A percentile compares a stretch with the other conserved stretches of the same genome.
These are phyloP conservation scores for Geoglossum cookeanum DNA, from an alignment of 2,329 filamentous ascomycete genomes.

Conservation along the genomic window DNA sequence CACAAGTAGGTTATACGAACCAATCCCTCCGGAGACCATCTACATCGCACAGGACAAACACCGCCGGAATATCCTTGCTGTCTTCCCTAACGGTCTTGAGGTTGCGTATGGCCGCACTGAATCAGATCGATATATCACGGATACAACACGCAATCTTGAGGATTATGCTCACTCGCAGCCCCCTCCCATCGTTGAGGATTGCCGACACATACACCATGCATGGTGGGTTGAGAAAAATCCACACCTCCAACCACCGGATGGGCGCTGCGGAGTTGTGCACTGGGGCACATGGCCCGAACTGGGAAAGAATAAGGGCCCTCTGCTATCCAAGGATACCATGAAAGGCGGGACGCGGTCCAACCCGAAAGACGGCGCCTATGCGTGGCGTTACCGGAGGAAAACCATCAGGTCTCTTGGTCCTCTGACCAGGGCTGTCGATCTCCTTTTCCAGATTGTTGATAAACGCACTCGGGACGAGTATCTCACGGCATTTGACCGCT, in stretches of 20 bases:
- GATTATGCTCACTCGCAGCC: background rate
- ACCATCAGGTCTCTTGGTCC: background rate
- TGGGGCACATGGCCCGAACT: background rate
- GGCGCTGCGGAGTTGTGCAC: background rate
- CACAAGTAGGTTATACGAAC: background rate
- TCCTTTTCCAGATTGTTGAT: background rate
- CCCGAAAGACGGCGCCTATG: background rate
- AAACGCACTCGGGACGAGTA: background rate
- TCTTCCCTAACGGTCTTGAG: background rate
- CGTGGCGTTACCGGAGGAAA: background rate
- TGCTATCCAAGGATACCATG: background rate
- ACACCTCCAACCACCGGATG: background rate
- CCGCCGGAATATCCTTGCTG: background rate
- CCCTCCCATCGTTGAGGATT: background rate
- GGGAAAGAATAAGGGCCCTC: background rate
- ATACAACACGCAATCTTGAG: background rate
- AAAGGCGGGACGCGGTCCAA: background rate
- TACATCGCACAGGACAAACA: background rate
- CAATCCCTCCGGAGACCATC: background rate
- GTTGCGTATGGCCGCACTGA: background rate
- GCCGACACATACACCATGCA: background rate
- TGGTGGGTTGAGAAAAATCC: background rate
- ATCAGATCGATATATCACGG: background rate
- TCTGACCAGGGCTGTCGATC: background rate
- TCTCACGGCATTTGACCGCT: background rate